Base-by-base conservation (phyloP, 1,284 basidiomycete species). In the Irpex sp. region DNA sequence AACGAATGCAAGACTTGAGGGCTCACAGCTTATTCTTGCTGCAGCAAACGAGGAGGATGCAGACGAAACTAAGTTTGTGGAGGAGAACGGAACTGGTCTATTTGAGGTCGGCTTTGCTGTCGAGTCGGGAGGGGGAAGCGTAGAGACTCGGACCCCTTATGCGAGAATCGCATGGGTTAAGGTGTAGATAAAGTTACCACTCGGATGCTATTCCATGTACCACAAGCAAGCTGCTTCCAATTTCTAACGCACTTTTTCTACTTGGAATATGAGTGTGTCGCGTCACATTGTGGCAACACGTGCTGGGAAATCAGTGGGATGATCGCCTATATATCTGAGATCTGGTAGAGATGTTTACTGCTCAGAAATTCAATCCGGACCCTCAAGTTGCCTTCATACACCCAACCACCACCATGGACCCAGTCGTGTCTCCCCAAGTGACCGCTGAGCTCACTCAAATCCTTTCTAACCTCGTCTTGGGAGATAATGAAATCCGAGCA, bases 381-480 rank as follows among this genome's bases (percentile, higher is more conserved):
- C 54, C n/a, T 36, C 54, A 56, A 56, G 34, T 56, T 56, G 34
- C 19, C 54, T 17, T 56, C 26, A 56, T 7, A 31, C 54, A 56
- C 4, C 11, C 54, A 31, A 31, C 54, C 9, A 6, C 54, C 54
- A 36, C 13, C 34, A 81, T 82, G 80, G 82, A 83, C 61, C 67
- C 77, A 17, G 76, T 79, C 60, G 82, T 84, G 19, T 85, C 88
- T 0, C 79, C 83, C 60, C 84, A 89, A 72, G 88, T 91, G 58
- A 86, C 85, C 7, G 76, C 79, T 5, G 89, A 91, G 71, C 81
- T 92, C 68, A 91, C 88, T 0, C 91, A 93, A 74, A 91, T 92
- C 66, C 83, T 93, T 47, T 88, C 90, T 8, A 93, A 93, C 75
- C 84, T 92, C 21, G 89, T 93, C 5, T 79, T 91, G 54, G 90